phyloP scores from a whole-genome alignment of 2,329 filamentous ascomycete species.

The Hypoxylon sp. region DNA sequence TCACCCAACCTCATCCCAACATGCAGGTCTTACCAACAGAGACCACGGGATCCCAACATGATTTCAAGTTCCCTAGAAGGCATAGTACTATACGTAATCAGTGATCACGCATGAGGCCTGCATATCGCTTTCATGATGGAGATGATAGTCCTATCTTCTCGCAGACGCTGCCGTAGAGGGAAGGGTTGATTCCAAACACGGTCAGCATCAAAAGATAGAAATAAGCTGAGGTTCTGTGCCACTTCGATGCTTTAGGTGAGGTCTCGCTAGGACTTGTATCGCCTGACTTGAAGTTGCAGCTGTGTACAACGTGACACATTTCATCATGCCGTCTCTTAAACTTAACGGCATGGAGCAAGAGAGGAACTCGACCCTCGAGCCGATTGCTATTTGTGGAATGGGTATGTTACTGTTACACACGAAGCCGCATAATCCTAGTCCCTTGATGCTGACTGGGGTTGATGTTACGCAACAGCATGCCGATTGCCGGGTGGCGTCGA shows the following conservation, averaged over 20 bases:
- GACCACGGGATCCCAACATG: background rate
- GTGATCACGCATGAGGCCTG: background rate
- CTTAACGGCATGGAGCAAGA: background rate
- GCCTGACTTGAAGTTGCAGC: background rate
- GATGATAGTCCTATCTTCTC: background rate
- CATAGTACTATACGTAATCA: background rate
- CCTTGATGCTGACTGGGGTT: background rate
- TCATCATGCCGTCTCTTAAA: background rate
- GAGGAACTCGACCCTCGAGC: background rate
- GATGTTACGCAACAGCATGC: constrained; percentile 33
- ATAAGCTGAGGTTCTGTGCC: constrained; percentile 11
- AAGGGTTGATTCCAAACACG: constrained; percentile 2
- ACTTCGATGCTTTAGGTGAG: background rate
- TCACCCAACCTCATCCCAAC: background rate
- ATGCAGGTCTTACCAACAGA: background rate
- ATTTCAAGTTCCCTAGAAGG: background rate
- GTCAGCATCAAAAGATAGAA: background rate
- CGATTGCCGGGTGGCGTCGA: constrained; percentile 43
- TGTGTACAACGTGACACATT: background rate
- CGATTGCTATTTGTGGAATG: constrained; percentile 3
- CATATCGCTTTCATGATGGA: background rate
- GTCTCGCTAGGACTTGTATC: background rate
- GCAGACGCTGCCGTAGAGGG: background rate
- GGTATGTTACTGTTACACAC: background rate
- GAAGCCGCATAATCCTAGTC: background rate